These are phyloP conservation scores for Dentiscutata heterogama DNA, from an alignment of 371 early-diverging fungal species.

Conservation along the genomic window DNA sequence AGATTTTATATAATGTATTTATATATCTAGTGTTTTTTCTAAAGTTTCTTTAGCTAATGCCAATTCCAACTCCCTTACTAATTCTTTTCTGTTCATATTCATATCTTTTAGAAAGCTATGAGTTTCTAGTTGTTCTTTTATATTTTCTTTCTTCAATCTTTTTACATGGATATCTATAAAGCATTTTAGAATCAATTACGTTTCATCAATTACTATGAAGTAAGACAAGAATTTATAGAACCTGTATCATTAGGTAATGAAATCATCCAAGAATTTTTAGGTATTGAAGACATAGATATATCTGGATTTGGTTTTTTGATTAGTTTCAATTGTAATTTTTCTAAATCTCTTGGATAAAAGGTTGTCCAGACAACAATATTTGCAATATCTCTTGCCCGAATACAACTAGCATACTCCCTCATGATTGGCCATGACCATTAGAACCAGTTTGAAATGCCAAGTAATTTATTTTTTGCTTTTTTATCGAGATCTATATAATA, in stretches of 20 bases:
- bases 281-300: not conserved
- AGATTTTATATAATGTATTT: too few species aligned
- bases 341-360: not conserved
- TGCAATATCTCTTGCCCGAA: too few species aligned
- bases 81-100: not conserved
- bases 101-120: not conserved
- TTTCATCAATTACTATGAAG: not conserved
- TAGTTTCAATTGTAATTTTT: conserved; percentile 11
- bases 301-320: conserved; percentile 12
- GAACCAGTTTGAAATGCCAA: too few species aligned
- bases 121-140: conserved; percentile 15
- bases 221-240: not conserved
- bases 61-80: not conserved
- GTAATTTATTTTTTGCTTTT: not conserved
- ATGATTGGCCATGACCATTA: not conserved
- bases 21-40: too few species aligned
- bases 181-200: not conserved
- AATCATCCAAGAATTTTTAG: not conserved
- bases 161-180: conserved; percentile 2
- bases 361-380: not conserved
- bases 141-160: conserved; percentile 4
- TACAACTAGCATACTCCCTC: conserved; percentile 5
- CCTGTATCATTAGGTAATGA: not conserved
- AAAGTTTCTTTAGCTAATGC: too few species aligned
- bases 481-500: not conserved